These are phyloP conservation scores for Streptanthus diversifolius DNA, from an alignment of 345 rosid species.

Conservation along the genomic window DNA sequence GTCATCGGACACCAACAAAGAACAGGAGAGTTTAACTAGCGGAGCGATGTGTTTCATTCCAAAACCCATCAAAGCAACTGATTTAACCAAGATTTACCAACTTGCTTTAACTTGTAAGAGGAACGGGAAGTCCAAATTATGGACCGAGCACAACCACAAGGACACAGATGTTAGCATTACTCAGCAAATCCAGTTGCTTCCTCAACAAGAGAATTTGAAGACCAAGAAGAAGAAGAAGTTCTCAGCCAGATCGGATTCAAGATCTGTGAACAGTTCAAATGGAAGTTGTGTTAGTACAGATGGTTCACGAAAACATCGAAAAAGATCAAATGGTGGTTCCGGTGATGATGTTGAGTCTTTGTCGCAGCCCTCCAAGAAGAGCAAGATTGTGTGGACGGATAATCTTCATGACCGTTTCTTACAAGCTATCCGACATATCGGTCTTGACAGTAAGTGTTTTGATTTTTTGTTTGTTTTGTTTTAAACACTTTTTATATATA, in stretches of 20 bases:
- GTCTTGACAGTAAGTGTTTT: slow-evolving; percentile 60
- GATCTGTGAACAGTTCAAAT: neutral
- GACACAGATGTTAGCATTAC: slow-evolving; percentile 20
- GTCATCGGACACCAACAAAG: slow-evolving; percentile 56
- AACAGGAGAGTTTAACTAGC: slow-evolving; percentile 41
- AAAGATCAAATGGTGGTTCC: neutral
- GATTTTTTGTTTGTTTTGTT: neutral
- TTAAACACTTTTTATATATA: neutral
- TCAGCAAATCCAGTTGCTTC: slow-evolving; percentile 3
- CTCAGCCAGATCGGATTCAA: neutral
- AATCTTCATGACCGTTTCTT: slow-evolving; percentile 58
- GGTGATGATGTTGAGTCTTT: slow-evolving; percentile 16
- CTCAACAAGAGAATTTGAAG: neutral
- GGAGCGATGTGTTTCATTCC: slow-evolving; percentile 60
- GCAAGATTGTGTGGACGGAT: slow-evolving; percentile 60
- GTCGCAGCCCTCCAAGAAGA: slow-evolving; percentile 37
- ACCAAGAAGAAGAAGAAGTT: slow-evolving; percentile 17
- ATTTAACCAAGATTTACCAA: slow-evolving; percentile 55
- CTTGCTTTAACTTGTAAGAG: slow-evolving; percentile 38
- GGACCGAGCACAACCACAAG: slow-evolving; percentile 3
- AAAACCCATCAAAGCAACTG: slow-evolving; percentile 54
- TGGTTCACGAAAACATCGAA: slow-evolving; percentile 19
- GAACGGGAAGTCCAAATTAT: slow-evolving; percentile 33
- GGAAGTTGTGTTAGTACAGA: neutral
- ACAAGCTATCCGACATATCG: slow-evolving; percentile 53